Conservation (phyloP, 2,329 filamentous ascomycete genomes). For the Diatrype stigma region DNA sequence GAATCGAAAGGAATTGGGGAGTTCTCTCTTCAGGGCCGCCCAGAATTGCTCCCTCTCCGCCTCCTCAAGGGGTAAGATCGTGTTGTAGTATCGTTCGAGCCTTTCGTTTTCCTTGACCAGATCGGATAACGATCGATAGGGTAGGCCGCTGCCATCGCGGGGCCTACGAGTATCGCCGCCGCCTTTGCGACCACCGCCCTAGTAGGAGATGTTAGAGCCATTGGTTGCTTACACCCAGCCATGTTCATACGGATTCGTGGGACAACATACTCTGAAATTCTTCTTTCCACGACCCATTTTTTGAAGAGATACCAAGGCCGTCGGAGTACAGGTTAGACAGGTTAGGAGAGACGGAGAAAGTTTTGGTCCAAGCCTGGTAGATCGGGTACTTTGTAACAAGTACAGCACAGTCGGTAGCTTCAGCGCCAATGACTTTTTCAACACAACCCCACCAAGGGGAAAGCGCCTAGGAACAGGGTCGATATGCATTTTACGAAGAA, state of each 20-base stretch:
- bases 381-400: background rate
- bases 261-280: background rate
- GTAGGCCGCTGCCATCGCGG: conserved; percentile 28
- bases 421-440: too few species aligned
- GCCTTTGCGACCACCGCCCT: conserved; percentile 29
- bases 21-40: conserved; percentile 73
- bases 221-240: background rate
- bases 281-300: background rate
- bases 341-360: background rate
- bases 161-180: conserved; percentile 13
- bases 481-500: too few species aligned
- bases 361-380: background rate
- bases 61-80: conserved; percentile 68
- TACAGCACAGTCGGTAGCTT: too few species aligned
- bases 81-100: conserved; percentile 83
- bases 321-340: background rate
- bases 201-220: background rate
- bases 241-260: too few species aligned
- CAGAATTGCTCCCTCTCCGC: conserved; percentile 80
- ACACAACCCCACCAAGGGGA: too few species aligned
- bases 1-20: conserved; percentile 97
- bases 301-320: background rate
- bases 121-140: conserved; percentile 49
- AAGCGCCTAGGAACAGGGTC: too few species aligned
- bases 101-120: conserved; percentile 77